Evolutionary conservation across 768 basidiomycete species (phyloP), one percentile per base, ranked within the genome.

Genomic region (Sarcodon aspratus): DNA sequence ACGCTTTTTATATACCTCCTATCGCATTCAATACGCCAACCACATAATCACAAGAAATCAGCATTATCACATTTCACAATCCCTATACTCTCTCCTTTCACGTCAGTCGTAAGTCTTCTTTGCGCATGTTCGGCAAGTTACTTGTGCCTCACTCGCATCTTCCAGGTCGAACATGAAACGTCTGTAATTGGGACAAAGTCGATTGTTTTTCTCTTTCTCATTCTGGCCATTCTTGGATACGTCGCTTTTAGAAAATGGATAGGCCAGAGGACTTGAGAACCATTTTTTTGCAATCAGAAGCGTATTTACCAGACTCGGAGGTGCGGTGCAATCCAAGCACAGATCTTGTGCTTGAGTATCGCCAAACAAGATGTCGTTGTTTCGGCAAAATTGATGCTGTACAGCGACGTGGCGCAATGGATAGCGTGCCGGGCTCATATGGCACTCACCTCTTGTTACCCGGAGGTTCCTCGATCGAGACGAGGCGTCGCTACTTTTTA

Each of bases 41-140:
- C 15, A 12, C 40, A 42, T 18, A 40, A 46, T 35, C 37, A 48
- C 15, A 49, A 48, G 13, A 45, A 33, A 44, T 50, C 45, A 10
- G 46, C 65, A 6, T 66, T 80, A 1, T 68, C 74, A 1, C 85
- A 86, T 58, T 85, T 85, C 59, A 87, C 85, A 0, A 81, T 88
- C 18, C 84, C 85, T 4, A 79, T 88, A 3, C 61, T 88, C 13
- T 88, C 85, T 0, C 85, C 85, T 0, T 88, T 87, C 55, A 75
- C 83, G 2, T 85, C 83, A 9, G 85, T 87, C 59, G 85, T 87
- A 51, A 49, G 75, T 66, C 2, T 48, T 33, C 33, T 46, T 31
- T 36, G 11, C 33, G 9, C 18, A 18, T 43, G 33, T 32, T 17
- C 9, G 7, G 44, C 36, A 27, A 18, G 32, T 17, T 53, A 13